A percentile compares a stretch with the other conserved stretches of the same genome.
These are phyloP conservation scores for Claviceps maximensis DNA, from an alignment of 2,329 filamentous ascomycete species.

Conservation along the genomic window DNA sequence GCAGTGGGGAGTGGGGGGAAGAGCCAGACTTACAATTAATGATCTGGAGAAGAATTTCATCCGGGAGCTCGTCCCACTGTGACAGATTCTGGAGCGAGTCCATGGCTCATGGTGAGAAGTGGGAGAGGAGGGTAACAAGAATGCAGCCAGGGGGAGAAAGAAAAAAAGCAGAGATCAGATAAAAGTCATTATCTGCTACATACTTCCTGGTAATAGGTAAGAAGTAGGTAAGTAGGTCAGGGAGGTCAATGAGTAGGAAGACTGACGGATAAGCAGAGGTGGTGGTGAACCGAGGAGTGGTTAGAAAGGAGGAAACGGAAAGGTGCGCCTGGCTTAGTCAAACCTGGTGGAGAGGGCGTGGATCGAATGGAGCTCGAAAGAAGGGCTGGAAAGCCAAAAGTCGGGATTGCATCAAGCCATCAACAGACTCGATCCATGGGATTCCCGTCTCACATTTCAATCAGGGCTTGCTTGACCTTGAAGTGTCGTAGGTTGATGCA, in stretches of 20 bases:
- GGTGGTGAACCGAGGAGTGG: background rate
- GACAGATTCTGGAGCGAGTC: constrained; percentile 10
- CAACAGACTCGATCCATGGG: background rate
- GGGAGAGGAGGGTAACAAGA: background rate
- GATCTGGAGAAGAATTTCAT: constrained; percentile 52
- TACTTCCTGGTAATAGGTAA: background rate
- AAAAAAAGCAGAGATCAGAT: background rate
- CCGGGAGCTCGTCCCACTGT: constrained; percentile 39
- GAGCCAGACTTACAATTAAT: constrained; percentile 38
- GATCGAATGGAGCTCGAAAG: background rate
- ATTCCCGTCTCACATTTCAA: background rate
- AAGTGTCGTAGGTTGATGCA: background rate
- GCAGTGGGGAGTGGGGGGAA: background rate
- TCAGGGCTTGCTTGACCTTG: background rate
- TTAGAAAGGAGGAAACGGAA: background rate
- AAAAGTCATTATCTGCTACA: background rate
- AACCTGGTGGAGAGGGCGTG: background rate
- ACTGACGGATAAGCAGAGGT: background rate
- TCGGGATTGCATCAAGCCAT: background rate
- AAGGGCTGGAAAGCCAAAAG: background rate
- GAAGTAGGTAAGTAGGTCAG: background rate
- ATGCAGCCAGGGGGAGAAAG: background rate
- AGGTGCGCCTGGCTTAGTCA: background rate
- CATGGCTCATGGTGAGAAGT: constrained; percentile 16
- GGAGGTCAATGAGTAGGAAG: background rate